A percentile compares a stretch with the other conserved stretches of the same genome.
Conservation (phyloP, 345 rosid genomes). For the Salix arbutifolia region DNA sequence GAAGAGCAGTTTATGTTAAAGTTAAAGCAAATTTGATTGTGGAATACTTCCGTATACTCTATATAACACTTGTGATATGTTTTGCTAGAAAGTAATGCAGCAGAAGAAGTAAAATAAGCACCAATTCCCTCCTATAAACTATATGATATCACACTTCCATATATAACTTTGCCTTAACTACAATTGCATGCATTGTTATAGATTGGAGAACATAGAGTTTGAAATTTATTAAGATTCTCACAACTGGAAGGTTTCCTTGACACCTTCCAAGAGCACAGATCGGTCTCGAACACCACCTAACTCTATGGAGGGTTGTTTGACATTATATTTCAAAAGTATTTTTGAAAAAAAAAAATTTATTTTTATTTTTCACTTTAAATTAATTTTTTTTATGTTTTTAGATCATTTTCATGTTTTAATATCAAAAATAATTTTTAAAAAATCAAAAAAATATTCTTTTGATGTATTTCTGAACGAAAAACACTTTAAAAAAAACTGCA, state of each 20-base stretch:
- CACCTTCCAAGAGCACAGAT: not conserved
- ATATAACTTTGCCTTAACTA: not conserved
- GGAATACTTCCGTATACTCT: not conserved
- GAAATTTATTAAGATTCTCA: not conserved
- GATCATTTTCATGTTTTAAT: no score
- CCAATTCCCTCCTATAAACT: not conserved
- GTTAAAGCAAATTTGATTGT: constrained; percentile 19
- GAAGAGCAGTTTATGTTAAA: constrained; percentile 25
- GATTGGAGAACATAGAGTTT: not conserved
- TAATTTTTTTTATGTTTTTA: no score
- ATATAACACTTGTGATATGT: not conserved
- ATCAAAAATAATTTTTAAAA: no score
- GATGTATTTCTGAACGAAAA: no score
- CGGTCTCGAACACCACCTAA: not conserved
- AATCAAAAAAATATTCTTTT: no score
- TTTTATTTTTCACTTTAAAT: no score
- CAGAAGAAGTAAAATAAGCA: not conserved
- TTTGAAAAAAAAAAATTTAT: no score
- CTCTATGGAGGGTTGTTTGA: accelerated
- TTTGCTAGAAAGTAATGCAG: not conserved
- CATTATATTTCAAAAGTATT: accelerated
- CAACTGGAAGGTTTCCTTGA: not conserved
- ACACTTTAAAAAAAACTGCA: no score
- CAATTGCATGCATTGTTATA: not conserved
- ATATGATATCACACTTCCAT: not conserved